These are phyloP conservation scores for Aureobasidium sp. DNA, from an alignment of 2,329 filamentous ascomycete genomes.

Conservation along the genomic window DNA sequence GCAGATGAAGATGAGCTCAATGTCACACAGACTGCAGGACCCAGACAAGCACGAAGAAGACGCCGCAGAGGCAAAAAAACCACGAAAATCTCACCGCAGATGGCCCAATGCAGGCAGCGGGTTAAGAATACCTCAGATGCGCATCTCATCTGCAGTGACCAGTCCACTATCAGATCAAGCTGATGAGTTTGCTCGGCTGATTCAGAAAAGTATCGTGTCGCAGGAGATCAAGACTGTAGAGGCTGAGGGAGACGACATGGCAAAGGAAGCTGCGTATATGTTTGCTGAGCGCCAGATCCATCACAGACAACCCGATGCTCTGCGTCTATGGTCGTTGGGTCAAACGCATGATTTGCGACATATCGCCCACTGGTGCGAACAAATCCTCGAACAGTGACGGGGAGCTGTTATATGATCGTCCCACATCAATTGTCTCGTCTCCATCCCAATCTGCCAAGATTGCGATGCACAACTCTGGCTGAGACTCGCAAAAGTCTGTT, in stretches of 20 bases:
- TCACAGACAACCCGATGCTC: conserved; percentile 8
- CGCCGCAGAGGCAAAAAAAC: conserved; percentile 7
- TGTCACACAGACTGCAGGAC: conserved; percentile 15
- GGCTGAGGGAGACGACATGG: conserved; percentile 15
- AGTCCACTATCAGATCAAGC: conserved; percentile 36
- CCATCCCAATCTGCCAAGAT: not conserved
- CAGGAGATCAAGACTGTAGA: conserved; percentile 18
- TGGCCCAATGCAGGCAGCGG: conserved; percentile 37
- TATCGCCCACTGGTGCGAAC: conserved; percentile 18
- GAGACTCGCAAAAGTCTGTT: not conserved
- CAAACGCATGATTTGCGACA: conserved; percentile 5
- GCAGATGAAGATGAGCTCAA: conserved; percentile 21
- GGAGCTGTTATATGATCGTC: not conserved
- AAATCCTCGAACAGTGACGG: conserved; percentile 9
- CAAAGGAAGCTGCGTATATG: conserved; percentile 16
- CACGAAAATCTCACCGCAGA: conserved; percentile 29
- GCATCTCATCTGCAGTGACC: conserved; percentile 32
- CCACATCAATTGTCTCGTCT: not conserved
- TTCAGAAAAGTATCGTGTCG: conserved; percentile 35
- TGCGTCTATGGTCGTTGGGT: conserved; percentile 14
- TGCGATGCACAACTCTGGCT: too few relatives aligned
- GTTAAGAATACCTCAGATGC: conserved; percentile 36
- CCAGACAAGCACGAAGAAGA: not conserved
- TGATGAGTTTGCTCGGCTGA: conserved; percentile 33
- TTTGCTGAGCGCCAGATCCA: conserved; percentile 17